Conservation (phyloP, 2,329 filamentous ascomycete species). For the Raffaelea deltoideospora region DNA sequence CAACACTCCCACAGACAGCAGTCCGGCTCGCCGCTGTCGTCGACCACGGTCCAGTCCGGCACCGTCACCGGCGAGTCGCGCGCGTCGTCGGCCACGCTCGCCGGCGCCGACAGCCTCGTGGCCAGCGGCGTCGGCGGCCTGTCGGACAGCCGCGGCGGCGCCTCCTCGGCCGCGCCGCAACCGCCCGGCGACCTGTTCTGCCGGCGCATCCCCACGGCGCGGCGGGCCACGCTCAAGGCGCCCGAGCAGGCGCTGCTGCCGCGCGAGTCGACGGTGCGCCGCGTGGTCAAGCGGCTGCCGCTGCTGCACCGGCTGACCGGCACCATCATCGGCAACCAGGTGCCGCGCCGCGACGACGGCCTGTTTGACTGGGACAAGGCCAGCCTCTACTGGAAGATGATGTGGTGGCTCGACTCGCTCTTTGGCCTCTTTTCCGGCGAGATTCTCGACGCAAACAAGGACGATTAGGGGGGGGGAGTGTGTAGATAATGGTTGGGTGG, state of each 20-base stretch:
- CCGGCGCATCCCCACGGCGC: constrained; percentile 51
- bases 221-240: constrained; percentile 48
- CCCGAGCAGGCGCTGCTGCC: constrained; percentile 57
- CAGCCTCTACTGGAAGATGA: constrained; percentile 52
- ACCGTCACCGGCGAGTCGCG: constrained; percentile 27
- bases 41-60: constrained; percentile 41
- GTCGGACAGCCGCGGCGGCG: not conserved
- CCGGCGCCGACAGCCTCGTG: constrained; percentile 9
- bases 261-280: constrained; percentile 48
- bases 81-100: constrained; percentile 30
- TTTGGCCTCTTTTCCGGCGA: constrained; percentile 45
- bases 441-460: constrained; percentile 40
- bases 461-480: constrained; percentile 26
- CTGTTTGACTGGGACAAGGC: constrained; percentile 62
- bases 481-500: not conserved
- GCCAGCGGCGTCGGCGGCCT: not conserved
- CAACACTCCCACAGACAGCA: too few species aligned
- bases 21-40: constrained; percentile 23
- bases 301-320: constrained; percentile 58
- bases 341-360: constrained; percentile 57
- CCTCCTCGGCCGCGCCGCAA: constrained; percentile 10
- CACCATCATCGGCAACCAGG: constrained; percentile 59
- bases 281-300: constrained; percentile 49
- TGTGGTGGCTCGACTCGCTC: constrained; percentile 45
- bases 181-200: constrained; percentile 30